Conservation (phyloP, 1,284 basidiomycete genomes). For the Quambalaria eucalypti region DNA sequence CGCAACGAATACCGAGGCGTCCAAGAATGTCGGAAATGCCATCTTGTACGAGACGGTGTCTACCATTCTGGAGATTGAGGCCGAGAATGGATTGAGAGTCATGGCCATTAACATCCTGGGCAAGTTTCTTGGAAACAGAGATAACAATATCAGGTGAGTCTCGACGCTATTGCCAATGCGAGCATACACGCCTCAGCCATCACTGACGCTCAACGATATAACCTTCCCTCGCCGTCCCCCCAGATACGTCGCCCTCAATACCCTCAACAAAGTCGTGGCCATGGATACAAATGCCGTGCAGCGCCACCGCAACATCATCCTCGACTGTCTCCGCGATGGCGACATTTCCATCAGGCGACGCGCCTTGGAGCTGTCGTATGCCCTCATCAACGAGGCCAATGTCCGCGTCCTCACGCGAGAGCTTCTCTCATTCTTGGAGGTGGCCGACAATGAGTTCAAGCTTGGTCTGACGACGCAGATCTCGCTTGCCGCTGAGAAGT, state of each 20-base stretch:
- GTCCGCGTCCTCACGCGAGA: slow-evolving; percentile 86
- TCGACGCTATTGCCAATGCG: slow-evolving; percentile 1
- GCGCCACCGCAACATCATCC: slow-evolving; percentile 91
- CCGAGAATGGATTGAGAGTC: slow-evolving; percentile 85
- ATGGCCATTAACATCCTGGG: slow-evolving; percentile 99
- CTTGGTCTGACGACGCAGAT: slow-evolving; percentile 95
- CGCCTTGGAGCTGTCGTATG: slow-evolving; percentile 93
- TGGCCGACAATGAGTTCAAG: slow-evolving; percentile 98
- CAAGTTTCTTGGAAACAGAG: slow-evolving; percentile 92
- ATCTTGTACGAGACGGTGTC: slow-evolving; percentile 97
- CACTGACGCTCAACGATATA: background rate
- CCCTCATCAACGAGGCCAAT: slow-evolving; percentile 90
- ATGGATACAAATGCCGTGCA: slow-evolving; percentile 99
- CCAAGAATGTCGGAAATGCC: slow-evolving; percentile 96
- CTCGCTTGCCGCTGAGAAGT: slow-evolving; percentile 86
- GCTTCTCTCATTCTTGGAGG: slow-evolving; percentile 88
- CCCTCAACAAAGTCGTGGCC: slow-evolving; percentile 92
- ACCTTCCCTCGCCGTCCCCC: background rate
- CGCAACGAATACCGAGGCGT: slow-evolving; percentile 94
- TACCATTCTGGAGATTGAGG: slow-evolving; percentile 95
- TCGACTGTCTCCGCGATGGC: slow-evolving; percentile 94
- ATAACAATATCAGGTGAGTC: slow-evolving; percentile 77
- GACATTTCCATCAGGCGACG: slow-evolving; percentile 96
- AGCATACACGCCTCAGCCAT: background rate
- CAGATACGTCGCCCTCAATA: slow-evolving; percentile 95